These are phyloP conservation scores for Fusarium miscanthi DNA, from an alignment of 2,329 filamentous ascomycete species.

Conservation along the genomic window DNA sequence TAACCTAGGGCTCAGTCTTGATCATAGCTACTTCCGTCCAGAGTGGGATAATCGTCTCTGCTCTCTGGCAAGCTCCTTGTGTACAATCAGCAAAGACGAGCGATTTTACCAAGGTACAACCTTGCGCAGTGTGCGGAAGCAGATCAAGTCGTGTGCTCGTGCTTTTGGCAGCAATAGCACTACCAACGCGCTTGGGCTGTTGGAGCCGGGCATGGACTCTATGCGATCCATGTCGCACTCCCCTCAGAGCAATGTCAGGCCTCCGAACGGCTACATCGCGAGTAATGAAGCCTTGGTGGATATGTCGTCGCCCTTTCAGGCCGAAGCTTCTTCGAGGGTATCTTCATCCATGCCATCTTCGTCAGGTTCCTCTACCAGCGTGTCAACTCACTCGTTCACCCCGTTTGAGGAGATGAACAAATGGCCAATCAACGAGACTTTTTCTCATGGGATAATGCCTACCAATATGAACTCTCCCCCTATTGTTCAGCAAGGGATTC, in stretches of 20 bases:
- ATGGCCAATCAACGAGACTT: conserved; percentile 41
- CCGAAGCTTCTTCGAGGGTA: conserved; percentile 31
- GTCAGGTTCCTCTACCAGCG: conserved; percentile 38
- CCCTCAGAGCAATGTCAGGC: conserved; percentile 25
- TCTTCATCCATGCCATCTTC: conserved; percentile 43
- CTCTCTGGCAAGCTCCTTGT: conserved; percentile 42
- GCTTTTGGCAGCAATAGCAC: conserved; percentile 29
- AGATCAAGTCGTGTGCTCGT: conserved; percentile 45
- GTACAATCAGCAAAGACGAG: conserved; percentile 45
- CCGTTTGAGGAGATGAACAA: conserved; percentile 41
- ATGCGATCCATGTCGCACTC: conserved; percentile 40
- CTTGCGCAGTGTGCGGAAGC: conserved; percentile 44
- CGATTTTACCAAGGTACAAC: conserved; percentile 43
- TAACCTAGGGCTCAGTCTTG: conserved; percentile 28
- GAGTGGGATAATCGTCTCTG: conserved; percentile 43
- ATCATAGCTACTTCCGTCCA: conserved; percentile 35
- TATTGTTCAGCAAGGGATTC: conserved; percentile 37
- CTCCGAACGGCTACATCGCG: conserved; percentile 11
- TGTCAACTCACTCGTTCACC: conserved; percentile 38
- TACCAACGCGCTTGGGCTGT: conserved; percentile 33
- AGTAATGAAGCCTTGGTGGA: conserved; percentile 12
- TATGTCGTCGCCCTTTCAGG: conserved; percentile 23
- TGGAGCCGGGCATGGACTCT: conserved; percentile 30
- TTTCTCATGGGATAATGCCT: conserved; percentile 40
- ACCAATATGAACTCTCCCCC: conserved; percentile 28